Percentiles rank a stretch among this genome's conserved stretches.
Conservation (phyloP, 2,329 filamentous ascomycete species). For the Colletotrichum salicis region DNA sequence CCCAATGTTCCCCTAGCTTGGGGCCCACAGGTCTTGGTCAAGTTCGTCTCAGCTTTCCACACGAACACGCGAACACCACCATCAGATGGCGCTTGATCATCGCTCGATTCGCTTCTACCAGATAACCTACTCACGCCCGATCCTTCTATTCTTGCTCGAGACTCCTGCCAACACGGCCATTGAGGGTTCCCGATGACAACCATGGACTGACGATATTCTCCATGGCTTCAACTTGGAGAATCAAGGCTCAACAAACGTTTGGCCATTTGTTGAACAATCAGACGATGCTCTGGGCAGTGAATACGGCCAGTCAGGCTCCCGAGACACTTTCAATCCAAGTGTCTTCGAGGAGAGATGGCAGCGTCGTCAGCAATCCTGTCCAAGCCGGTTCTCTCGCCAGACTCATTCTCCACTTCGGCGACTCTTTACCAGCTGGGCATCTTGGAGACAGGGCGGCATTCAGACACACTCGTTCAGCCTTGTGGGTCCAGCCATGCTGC, state of each 20-base stretch:
- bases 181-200: not conserved
- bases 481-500: conserved; percentile 25
- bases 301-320: not conserved
- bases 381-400: not conserved
- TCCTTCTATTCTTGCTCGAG: not conserved
- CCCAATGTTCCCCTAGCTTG: not conserved
- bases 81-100: too few relatives aligned
- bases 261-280: too few relatives aligned
- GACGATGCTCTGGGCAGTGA: not conserved
- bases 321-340: not conserved
- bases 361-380: conserved; percentile 16
- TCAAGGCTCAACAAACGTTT: not conserved
- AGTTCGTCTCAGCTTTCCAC: not conserved
- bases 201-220: not conserved
- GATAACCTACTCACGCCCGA: too few relatives aligned
- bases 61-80: not conserved
- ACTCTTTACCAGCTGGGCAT: conserved; percentile 29
- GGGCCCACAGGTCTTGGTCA: not conserved
- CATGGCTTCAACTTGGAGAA: not conserved
- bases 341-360: not conserved
- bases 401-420: conserved; percentile 20
- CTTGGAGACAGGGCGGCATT: conserved; percentile 4
- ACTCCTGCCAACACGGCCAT: not conserved
- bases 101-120: not conserved
- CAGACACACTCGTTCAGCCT: conserved; percentile 21